Percentiles rank a stretch among this genome's conserved stretches.
Evolutionary conservation across 805 yeast species (phyloP).

Genomic region (Pichia manshurica): DNA sequence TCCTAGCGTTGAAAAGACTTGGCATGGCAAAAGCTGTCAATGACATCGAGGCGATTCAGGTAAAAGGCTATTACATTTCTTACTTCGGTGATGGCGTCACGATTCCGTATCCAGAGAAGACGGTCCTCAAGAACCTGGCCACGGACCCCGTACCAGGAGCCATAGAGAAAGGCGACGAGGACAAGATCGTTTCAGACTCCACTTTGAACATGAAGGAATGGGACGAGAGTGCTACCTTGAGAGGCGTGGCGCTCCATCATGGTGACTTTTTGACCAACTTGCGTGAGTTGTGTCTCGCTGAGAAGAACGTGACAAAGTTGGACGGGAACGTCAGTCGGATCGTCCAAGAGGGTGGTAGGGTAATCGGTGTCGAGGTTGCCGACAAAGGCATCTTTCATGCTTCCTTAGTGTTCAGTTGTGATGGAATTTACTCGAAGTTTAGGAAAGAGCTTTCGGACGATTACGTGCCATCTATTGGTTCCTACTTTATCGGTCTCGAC

Average conservation of each 20-base stretch:
- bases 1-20: constrained; percentile 70
- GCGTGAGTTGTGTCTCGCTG: constrained; percentile 60
- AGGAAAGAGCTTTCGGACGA: constrained; percentile 63
- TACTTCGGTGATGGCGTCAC: constrained; percentile 51
- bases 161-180: constrained; percentile 55
- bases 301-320: constrained; percentile 68
- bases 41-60: constrained; percentile 70
- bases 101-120: constrained; percentile 69
- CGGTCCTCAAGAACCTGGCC: constrained; percentile 38
- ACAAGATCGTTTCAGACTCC: constrained; percentile 41
- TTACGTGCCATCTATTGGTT: constrained; percentile 62
- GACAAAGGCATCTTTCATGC: constrained; percentile 46
- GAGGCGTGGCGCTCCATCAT: constrained; percentile 89
- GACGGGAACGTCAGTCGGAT: constrained; percentile 80
- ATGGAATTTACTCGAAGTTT: constrained; percentile 92
- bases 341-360: constrained; percentile 46
- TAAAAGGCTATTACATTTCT: constrained; percentile 75
- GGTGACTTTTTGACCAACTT: constrained; percentile 80
- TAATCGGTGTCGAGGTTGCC: constrained; percentile 69
- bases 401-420: constrained; percentile 72
- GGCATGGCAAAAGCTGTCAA: constrained; percentile 78
- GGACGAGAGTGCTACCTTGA: constrained; percentile 51
- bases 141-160: constrained; percentile 46
- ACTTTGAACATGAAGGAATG: constrained; percentile 46
- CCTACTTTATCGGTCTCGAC: constrained; percentile 83